Evolutionary conservation across 2,329 filamentous ascomycete species (phyloP).

Genomic region (Penicillium sp.): DNA sequence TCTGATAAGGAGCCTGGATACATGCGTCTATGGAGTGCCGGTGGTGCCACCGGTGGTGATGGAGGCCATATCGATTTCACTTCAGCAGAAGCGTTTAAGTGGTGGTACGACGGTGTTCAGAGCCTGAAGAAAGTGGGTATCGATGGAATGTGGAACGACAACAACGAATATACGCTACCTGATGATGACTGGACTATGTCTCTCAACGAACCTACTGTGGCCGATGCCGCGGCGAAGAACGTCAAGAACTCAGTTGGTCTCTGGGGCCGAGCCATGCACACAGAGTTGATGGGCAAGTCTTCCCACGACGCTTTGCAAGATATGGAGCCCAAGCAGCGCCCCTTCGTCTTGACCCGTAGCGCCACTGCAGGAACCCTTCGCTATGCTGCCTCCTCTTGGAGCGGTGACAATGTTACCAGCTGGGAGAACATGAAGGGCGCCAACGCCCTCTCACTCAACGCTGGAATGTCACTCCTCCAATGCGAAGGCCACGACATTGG

Average conservation of each 20-base stretch:
- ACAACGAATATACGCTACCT: slow-evolving; percentile 72
- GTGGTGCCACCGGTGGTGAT: slow-evolving; percentile 68
- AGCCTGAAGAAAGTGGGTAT: slow-evolving; percentile 65
- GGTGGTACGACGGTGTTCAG: slow-evolving; percentile 71
- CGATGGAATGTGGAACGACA: slow-evolving; percentile 78
- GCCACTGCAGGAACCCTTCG: slow-evolving; percentile 70
- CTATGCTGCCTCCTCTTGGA: slow-evolving; percentile 73
- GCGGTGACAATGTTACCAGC: slow-evolving; percentile 72
- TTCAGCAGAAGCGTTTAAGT: slow-evolving; percentile 65
- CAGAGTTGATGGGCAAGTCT: slow-evolving; percentile 70
- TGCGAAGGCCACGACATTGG: slow-evolving; percentile 75
- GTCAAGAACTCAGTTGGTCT: slow-evolving; percentile 61
- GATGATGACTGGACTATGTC: slow-evolving; percentile 67
- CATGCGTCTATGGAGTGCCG: slow-evolving; percentile 70
- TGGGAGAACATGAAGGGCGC: slow-evolving; percentile 74
- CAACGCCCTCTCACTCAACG: slow-evolving; percentile 68
- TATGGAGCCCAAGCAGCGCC: slow-evolving; percentile 59
- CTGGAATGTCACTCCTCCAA: slow-evolving; percentile 66
- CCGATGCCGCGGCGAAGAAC: slow-evolving; percentile 39
- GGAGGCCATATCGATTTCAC: slow-evolving; percentile 76
- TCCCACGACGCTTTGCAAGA: slow-evolving; percentile 68
- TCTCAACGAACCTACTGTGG: slow-evolving; percentile 50
- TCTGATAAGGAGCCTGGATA: slow-evolving; percentile 54
- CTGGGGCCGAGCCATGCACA: slow-evolving; percentile 70
- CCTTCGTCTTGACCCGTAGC: slow-evolving; percentile 70